Conservation (phyloP, 768 basidiomycete species). For the Pisolithus sp. region DNA sequence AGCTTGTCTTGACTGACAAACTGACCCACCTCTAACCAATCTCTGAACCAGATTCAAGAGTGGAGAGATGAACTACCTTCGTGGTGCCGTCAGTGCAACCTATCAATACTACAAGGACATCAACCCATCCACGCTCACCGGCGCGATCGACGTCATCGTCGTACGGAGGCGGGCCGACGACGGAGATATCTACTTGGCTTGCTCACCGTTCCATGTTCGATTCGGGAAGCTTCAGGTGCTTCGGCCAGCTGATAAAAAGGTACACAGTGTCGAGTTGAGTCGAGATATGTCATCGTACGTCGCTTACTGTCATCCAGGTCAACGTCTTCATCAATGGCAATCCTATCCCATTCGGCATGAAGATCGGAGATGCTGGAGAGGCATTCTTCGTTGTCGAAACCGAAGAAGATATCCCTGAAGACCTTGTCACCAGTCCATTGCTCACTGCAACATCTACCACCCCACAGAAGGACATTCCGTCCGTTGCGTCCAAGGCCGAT, state of each 20-base stretch:
- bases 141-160: constrained; percentile 98
- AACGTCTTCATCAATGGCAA: constrained; percentile 83
- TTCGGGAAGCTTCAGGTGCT: constrained; percentile 98
- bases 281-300: neutral
- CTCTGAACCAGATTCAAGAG: neutral
- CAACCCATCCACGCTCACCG: constrained; percentile 94
- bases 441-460: constrained; percentile 51
- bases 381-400: constrained; percentile 99
- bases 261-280: constrained; percentile 23
- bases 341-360: constrained; percentile 90
- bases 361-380: constrained; percentile 97
- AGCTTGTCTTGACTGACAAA: too few relatives aligned
- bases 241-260: constrained; percentile 90
- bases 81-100: constrained; percentile 79
- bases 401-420: constrained; percentile 86
- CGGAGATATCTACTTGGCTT: constrained; percentile 66
- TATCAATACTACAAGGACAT: constrained; percentile 91
- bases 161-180: constrained; percentile 65
- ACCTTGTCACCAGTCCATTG: constrained; percentile 90
- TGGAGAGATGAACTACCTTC: constrained; percentile 72
- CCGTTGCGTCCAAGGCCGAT: constrained; percentile 13
- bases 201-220: constrained; percentile 94
- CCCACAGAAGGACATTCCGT: constrained; percentile 24
- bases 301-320: constrained; percentile 45
- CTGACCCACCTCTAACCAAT: neutral